Conservation (phyloP, 1,284 basidiomycete genomes). For the Bjerkandera adusta region DNA sequence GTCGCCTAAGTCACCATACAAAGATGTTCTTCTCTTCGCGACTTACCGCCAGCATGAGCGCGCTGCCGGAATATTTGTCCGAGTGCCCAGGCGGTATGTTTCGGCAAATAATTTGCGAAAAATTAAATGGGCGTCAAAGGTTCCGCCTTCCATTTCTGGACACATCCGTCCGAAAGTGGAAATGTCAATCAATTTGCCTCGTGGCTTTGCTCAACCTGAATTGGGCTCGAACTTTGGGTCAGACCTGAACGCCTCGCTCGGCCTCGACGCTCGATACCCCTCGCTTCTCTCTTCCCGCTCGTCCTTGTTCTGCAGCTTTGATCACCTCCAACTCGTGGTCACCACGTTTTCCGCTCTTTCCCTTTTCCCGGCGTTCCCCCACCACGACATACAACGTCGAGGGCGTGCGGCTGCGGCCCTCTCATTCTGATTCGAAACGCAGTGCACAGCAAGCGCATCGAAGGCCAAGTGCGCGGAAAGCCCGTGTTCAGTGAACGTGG, state of each 20-base stretch:
- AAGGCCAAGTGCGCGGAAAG: slow-evolving; percentile 3
- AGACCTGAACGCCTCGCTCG: background rate
- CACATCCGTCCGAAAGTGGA: too few relatives aligned
- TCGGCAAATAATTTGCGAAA: too few relatives aligned
- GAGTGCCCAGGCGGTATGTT: too few relatives aligned
- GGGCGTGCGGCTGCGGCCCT: slow-evolving; percentile 9
- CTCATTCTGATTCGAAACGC: slow-evolving; percentile 8
- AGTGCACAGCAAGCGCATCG: slow-evolving; percentile 1
- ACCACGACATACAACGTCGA: slow-evolving; percentile 11
- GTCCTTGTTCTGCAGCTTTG: background rate
- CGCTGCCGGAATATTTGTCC: too few relatives aligned
- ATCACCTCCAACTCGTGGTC: slow-evolving; percentile 54
- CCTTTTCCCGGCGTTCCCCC: slow-evolving; percentile 25
- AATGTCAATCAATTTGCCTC: too few relatives aligned
- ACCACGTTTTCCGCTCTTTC: slow-evolving; percentile 65
- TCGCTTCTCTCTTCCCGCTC: background rate
- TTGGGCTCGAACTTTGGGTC: too few relatives aligned
- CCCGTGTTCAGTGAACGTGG: slow-evolving; percentile 49
- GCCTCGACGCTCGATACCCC: background rate
- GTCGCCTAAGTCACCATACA: too few relatives aligned
- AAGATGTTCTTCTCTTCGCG: too few relatives aligned
- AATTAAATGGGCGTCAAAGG: too few relatives aligned
- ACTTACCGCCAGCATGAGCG: too few relatives aligned
- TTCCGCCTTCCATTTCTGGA: too few relatives aligned
- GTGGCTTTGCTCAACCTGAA: too few relatives aligned